These are phyloP conservation scores for Epichloe sylvatica DNA, from an alignment of 2,329 filamentous ascomycete species.

Conservation along the genomic window DNA sequence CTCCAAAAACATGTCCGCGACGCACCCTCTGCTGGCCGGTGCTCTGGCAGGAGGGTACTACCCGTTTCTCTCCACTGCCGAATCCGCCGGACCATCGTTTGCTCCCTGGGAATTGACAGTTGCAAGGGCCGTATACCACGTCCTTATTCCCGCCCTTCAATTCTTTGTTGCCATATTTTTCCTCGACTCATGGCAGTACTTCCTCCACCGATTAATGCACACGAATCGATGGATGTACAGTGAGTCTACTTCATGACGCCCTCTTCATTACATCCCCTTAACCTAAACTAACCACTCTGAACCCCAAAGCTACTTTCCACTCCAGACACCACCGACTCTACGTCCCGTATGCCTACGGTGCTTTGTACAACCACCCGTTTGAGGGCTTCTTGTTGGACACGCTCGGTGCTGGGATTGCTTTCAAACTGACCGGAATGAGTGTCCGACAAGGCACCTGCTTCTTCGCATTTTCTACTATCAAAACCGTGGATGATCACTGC, in stretches of 20 bases:
- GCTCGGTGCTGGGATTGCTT: conserved; percentile 69
- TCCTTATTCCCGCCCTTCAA: conserved; percentile 61
- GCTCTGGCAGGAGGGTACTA: conserved; percentile 71
- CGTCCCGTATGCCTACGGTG: conserved; percentile 93
- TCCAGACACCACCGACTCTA: conserved; percentile 93
- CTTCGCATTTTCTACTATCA: conserved; percentile 79
- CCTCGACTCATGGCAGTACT: conserved; percentile 97
- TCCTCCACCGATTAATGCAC: conserved; percentile 92
- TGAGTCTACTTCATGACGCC: conserved; percentile 31
- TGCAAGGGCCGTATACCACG: conserved; percentile 69
- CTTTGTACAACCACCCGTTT: conserved; percentile 89
- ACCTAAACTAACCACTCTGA: neutral
- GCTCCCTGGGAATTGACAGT: conserved; percentile 64
- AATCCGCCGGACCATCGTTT: conserved; percentile 55
- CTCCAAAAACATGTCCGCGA: conserved; percentile 57
- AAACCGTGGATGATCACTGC: conserved; percentile 96
- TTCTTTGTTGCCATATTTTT: conserved; percentile 60
- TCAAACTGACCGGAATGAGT: conserved; percentile 71
- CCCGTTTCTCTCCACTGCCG: conserved; percentile 47
- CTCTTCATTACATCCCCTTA: conserved; percentile 7
- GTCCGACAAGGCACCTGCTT: conserved; percentile 77
- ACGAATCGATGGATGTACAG: conserved; percentile 95
- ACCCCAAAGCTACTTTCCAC: conserved; percentile 61
- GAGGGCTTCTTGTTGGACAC: conserved; percentile 93
- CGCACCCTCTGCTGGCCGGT: conserved; percentile 61